A percentile compares a stretch with the other conserved stretches of the same genome.
These are phyloP conservation scores for Arthrobotrys sphaeroides DNA, from an alignment of 2,329 filamentous ascomycete species.

Conservation along the genomic window DNA sequence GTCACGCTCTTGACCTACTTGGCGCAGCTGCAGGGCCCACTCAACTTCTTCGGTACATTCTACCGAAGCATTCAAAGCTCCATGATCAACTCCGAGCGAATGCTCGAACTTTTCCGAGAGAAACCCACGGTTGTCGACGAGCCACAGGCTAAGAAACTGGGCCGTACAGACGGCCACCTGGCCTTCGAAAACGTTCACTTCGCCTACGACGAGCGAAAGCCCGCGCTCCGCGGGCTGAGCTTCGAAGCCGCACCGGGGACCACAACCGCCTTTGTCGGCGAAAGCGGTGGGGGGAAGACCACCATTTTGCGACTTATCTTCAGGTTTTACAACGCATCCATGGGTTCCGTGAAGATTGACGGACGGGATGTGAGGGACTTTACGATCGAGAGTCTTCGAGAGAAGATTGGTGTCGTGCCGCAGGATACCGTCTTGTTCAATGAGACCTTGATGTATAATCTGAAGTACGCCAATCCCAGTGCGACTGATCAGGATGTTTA, in stretches of 20 bases:
- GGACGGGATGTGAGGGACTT: slow-evolving; percentile 83
- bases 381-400: slow-evolving; percentile 91
- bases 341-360: slow-evolving; percentile 84
- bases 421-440: slow-evolving; percentile 97
- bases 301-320: slow-evolving; percentile 95
- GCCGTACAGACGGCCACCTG: slow-evolving; percentile 80
- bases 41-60: slow-evolving; percentile 92
- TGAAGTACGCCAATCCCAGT: slow-evolving; percentile 84
- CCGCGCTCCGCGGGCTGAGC: slow-evolving; percentile 81
- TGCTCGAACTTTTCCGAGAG: slow-evolving; percentile 96
- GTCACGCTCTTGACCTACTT: slow-evolving; percentile 79
- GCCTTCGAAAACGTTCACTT: slow-evolving; percentile 90
- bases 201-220: slow-evolving; percentile 85
- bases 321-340: slow-evolving; percentile 88
- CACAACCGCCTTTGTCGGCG: slow-evolving; percentile 93
- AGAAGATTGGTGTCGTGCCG: slow-evolving; percentile 92
- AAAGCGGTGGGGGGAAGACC: slow-evolving; percentile 96
- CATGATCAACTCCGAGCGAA: slow-evolving; percentile 95
- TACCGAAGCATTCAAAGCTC: slow-evolving; percentile 95
- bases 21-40: slow-evolving; percentile 77
- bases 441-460: slow-evolving; percentile 92
- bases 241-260: slow-evolving; percentile 90
- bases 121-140: slow-evolving; percentile 87
- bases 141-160: slow-evolving; percentile 71
- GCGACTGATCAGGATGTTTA: slow-evolving; percentile 84